Conservation (phyloP, 371 early-diverging fungal genomes). For the Mortierella sp. region DNA sequence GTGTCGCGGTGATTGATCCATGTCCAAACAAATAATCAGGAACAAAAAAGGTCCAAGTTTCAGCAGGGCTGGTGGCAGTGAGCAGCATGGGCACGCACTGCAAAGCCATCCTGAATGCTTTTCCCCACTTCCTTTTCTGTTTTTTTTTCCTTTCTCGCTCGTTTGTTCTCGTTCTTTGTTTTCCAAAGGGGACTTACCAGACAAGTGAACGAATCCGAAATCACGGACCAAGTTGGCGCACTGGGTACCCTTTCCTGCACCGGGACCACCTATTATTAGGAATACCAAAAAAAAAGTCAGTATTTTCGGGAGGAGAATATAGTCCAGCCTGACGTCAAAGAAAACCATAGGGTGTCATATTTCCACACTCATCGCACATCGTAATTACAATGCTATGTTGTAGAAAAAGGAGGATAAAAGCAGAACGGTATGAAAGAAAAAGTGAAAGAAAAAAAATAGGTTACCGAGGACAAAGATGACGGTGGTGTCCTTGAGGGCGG, state of each 20-base stretch:
- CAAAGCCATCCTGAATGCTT: background rate
- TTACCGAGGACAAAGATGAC: conserved; percentile 86
- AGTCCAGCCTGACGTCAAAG: background rate
- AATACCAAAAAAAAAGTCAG: background rate
- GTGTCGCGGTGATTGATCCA: background rate
- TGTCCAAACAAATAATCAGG: background rate
- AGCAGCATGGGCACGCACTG: too few species aligned
- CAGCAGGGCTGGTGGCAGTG: background rate
- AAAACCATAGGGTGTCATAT: background rate
- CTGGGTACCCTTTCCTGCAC: conserved; percentile 97
- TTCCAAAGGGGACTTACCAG: conserved; percentile 71
- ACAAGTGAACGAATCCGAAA: conserved; percentile 95
- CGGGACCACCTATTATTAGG: conserved; percentile 78
- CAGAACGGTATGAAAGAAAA: background rate
- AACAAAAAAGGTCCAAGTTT: background rate
- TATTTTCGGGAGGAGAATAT: background rate
- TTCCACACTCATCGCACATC: background rate
- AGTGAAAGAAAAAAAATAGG: background rate
- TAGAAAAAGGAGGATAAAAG: background rate
- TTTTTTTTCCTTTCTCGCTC: background rate
- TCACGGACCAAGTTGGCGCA: conserved; percentile 90
- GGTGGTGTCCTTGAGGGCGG: conserved; percentile 63
- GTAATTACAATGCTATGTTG: background rate
- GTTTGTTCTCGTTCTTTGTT: background rate
- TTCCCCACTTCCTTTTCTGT: background rate